Evolutionary conservation across 768 basidiomycete genomes (phyloP).

Genomic region (Pulveroboletus sp.): DNA sequence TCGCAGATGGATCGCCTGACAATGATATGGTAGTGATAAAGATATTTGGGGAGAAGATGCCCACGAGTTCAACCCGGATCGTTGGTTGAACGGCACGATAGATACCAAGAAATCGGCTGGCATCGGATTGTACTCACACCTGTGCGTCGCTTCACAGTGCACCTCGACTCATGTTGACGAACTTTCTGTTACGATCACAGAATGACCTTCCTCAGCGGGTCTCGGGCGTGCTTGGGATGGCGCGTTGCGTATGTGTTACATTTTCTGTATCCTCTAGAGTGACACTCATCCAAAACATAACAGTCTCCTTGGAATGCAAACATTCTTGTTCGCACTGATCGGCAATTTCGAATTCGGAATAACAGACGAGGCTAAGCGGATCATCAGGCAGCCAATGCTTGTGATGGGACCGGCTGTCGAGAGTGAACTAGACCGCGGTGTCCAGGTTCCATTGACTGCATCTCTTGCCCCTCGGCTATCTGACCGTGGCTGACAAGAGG

Average conservation of each 20-base stretch:
- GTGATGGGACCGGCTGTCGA: conserved; percentile 36
- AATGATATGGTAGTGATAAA: conserved; percentile 5
- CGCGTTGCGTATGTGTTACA: conserved; percentile 22
- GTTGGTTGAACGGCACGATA: conserved; percentile 4
- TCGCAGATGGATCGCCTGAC: no score
- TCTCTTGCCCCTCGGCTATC: conserved; percentile 9
- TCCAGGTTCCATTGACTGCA: conserved; percentile 7
- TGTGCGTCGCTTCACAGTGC: neutral
- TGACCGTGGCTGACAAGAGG: neutral
- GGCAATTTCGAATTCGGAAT: conserved; percentile 49
- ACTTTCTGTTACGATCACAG: conserved; percentile 1
- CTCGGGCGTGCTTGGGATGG: conserved; percentile 24
- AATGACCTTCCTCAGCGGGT: conserved; percentile 17
- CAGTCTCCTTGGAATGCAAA: conserved; percentile 49
- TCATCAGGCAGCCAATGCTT: conserved; percentile 28
- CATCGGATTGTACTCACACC: conserved; percentile 13
- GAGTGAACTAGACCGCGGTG: no score
- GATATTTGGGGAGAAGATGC: conserved; percentile 29
- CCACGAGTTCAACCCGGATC: conserved; percentile 16
- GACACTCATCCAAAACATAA: no score
- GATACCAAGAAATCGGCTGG: conserved; percentile 5
- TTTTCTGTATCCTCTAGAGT: neutral
- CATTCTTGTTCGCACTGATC: conserved; percentile 52
- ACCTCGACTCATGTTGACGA: no score
- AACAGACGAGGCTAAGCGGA: conserved; percentile 26